Conservation (phyloP, 1,139 yeast genomes). For the Arxiozyma slooffiae region DNA sequence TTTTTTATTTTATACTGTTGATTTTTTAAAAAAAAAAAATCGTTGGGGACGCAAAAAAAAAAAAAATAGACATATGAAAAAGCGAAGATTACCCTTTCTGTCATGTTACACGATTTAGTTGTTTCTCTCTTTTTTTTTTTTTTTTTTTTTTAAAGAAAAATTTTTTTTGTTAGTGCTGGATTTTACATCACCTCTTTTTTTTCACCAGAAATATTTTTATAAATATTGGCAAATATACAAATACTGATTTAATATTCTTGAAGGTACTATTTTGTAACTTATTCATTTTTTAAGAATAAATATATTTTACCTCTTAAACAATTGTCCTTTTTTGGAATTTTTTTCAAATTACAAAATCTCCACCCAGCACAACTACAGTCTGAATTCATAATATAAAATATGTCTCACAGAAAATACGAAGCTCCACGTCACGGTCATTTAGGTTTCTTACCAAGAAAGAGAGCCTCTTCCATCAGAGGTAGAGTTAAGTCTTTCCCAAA, state of each 20-base stretch:
- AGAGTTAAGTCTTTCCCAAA: constrained; percentile 98
- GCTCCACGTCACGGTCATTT: constrained; percentile 99
- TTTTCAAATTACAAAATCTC: background rate
- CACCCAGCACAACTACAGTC: constrained; percentile 3
- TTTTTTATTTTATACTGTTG: background rate
- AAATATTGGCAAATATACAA: too few species aligned
- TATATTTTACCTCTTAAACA: background rate
- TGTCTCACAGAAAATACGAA: constrained; percentile 99
- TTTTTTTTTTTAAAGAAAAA: too few species aligned
- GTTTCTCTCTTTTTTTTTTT: too few species aligned
- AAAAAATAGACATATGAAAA: background rate
- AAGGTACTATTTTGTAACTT: background rate
- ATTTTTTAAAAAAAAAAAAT: too few species aligned
- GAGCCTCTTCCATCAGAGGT: constrained; percentile 98
- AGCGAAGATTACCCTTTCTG: background rate
- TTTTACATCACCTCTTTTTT: background rate
- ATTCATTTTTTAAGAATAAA: too few species aligned
- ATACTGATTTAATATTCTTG: too few species aligned
- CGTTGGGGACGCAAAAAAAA: background rate
- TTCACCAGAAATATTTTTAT: background rate
- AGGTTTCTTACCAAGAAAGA: constrained; percentile 99
- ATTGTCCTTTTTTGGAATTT: background rate
- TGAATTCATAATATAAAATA: constrained; percentile 25
- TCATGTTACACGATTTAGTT: background rate
- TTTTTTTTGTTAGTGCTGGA: background rate